Evolutionary conservation across 768 basidiomycete species (phyloP).

Genomic region (Boletus fagicola): DNA sequence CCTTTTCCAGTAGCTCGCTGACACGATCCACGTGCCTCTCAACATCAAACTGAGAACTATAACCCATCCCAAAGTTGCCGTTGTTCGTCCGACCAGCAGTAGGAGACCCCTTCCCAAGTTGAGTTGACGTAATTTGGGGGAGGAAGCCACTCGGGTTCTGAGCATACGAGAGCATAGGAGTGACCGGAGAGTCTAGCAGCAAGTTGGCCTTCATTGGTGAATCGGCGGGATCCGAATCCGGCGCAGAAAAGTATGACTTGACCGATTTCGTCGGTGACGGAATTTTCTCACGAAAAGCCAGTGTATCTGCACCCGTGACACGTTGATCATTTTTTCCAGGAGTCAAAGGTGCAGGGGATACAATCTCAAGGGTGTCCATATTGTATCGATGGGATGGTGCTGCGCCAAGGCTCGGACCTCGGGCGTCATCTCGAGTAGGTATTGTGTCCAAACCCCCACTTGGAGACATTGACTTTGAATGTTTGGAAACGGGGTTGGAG

Average conservation of each 20-base stretch:
- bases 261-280: constrained; percentile 33
- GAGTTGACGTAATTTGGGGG: constrained; percentile 39
- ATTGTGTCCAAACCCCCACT: constrained; percentile 11
- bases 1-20: constrained; percentile 53
- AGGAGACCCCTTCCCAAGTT: constrained; percentile 21
- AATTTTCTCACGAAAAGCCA: constrained; percentile 8
- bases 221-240: constrained; percentile 34
- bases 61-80: constrained; percentile 40
- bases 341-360: neutral
- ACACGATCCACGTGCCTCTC: constrained; percentile 54
- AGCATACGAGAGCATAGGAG: constrained; percentile 35
- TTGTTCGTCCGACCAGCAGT: constrained; percentile 20
- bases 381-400: neutral
- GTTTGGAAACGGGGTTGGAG: neutral
- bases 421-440: constrained; percentile 3
- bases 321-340: constrained; percentile 4
- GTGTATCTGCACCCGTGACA: neutral
- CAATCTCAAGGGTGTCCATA: neutral
- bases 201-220: constrained; percentile 27
- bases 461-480: constrained; percentile 2
- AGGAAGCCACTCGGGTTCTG: constrained; percentile 37
- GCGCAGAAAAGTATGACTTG: constrained; percentile 39
- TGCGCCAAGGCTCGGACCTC: neutral
- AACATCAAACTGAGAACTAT: constrained; percentile 59
- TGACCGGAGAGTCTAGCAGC: constrained; percentile 35